Conservation (phyloP, 116 monocot genomes). For the Posidonia oceanica region DNA sequence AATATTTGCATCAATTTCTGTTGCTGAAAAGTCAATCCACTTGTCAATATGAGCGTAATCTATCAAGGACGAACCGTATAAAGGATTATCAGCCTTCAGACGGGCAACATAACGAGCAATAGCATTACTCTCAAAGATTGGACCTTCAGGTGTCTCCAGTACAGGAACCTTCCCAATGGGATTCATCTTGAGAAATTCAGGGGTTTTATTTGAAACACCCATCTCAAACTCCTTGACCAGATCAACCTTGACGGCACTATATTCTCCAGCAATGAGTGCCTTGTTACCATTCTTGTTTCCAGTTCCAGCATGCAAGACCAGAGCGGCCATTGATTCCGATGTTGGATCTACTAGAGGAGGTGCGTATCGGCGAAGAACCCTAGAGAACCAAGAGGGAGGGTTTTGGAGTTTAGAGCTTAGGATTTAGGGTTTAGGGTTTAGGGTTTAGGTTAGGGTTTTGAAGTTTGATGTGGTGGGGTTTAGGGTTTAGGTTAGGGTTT, state of each 20-base stretch:
- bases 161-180: conserved; percentile 92
- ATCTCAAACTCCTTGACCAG: conserved; percentile 61
- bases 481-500: no score
- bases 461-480: no score
- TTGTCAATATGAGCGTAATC: conserved; percentile 81
- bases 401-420: no score
- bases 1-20: conserved; percentile 58
- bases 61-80: conserved; percentile 67
- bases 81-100: conserved; percentile 65
- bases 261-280: conserved; percentile 8
- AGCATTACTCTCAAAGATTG: conserved; percentile 88
- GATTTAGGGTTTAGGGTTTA: no score
- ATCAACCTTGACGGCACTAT: conserved; percentile 42
- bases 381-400: no score
- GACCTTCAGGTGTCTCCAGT: conserved; percentile 85
- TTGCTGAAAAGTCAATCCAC: conserved; percentile 82
- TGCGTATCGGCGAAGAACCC: no score
- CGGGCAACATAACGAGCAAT: conserved; percentile 78
- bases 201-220: conserved; percentile 81
- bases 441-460: no score
- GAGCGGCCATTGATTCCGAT: no score
- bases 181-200: conserved; percentile 87
- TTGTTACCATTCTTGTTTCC: conserved; percentile 5
- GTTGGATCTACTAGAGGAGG: no score
- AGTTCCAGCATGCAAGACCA: neutral